phyloP scores from a whole-genome alignment of 1,139 yeast species.

The Protomyces macrosporus region DNA sequence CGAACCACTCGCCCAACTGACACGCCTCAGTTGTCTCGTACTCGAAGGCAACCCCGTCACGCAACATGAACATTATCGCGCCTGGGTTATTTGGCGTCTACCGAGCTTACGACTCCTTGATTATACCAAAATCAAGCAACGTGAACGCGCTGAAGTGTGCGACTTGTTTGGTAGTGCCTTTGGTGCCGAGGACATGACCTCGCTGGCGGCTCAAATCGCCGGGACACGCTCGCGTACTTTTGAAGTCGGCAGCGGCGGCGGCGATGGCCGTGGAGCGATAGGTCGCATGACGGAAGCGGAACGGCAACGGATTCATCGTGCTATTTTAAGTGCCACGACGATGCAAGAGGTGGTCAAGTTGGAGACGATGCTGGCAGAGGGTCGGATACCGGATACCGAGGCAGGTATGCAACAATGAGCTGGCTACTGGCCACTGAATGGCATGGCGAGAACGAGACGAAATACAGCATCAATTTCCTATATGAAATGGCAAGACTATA shows the following conservation, averaged over 20 bases:
- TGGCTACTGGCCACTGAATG: not conserved
- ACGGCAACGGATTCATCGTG: constrained; percentile 47
- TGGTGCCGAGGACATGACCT: constrained; percentile 37
- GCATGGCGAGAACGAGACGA: not conserved
- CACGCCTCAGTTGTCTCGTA: constrained; percentile 47
- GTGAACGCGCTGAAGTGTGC: constrained; percentile 49
- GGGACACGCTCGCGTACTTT: constrained; percentile 34
- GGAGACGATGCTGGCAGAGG: constrained; percentile 43
- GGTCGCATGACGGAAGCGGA: constrained; percentile 53
- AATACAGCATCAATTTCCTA: not conserved
- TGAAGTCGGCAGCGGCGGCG: constrained; percentile 30
- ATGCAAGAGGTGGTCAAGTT: constrained; percentile 69
- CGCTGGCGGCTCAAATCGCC: constrained; percentile 36
- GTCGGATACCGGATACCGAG: constrained; percentile 26
- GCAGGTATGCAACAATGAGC: not conserved
- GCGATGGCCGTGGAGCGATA: constrained; percentile 28
- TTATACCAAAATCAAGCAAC: constrained; percentile 53
- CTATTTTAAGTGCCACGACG: constrained; percentile 58
- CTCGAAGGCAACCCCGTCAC: constrained; percentile 61
- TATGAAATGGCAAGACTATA: not conserved
- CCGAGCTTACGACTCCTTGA: constrained; percentile 65
- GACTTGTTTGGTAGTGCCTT: constrained; percentile 46
- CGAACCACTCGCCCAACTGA: constrained; percentile 41
- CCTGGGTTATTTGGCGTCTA: constrained; percentile 54
- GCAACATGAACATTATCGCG: constrained; percentile 52